These are phyloP conservation scores for Brassica carinata DNA, from an alignment of 345 rosid species.

Conservation along the genomic window DNA sequence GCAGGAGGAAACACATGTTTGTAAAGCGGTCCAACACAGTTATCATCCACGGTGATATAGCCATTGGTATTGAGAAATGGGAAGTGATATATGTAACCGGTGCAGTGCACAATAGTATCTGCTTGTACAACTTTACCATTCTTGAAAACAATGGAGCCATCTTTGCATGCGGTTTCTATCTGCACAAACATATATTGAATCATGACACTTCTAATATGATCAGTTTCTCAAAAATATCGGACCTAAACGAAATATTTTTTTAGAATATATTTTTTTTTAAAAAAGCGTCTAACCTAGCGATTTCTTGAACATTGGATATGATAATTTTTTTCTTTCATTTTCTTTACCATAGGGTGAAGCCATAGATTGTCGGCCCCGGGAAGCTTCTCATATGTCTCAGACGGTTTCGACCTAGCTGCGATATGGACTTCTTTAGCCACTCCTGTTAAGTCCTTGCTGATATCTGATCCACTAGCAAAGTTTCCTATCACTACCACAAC, in stretches of 20 bases:
- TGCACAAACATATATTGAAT: slow-evolving; percentile 41
- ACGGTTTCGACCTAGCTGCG: slow-evolving; percentile 58
- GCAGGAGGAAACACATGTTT: slow-evolving; percentile 76
- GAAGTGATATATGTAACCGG: slow-evolving; percentile 84
- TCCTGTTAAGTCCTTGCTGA: slow-evolving; percentile 61
- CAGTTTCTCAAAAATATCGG: too few species aligned
- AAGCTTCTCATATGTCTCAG: slow-evolving; percentile 48
- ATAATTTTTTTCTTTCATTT: background rate
- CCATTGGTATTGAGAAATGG: slow-evolving; percentile 82
- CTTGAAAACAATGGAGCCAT: slow-evolving; percentile 63
- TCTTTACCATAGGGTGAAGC: slow-evolving; percentile 79
- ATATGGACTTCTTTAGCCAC: slow-evolving; percentile 88
- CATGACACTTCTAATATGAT: background rate
- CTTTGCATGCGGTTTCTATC: slow-evolving; percentile 60
- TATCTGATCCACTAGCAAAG: slow-evolving; percentile 68
- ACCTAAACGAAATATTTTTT: background rate
- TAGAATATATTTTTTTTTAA: too few species aligned
- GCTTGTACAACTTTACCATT: slow-evolving; percentile 58
- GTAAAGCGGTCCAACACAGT: slow-evolving; percentile 79
- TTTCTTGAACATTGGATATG: background rate
- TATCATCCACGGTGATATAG: slow-evolving; percentile 68
- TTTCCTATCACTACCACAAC: slow-evolving; percentile 72
- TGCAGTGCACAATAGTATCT: slow-evolving; percentile 75
- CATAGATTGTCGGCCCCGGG: slow-evolving; percentile 62
- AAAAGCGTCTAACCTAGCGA: background rate